These are phyloP conservation scores for Picocystis salinarum DNA, from an alignment of 139 green algal genomes.

Conservation along the genomic window DNA sequence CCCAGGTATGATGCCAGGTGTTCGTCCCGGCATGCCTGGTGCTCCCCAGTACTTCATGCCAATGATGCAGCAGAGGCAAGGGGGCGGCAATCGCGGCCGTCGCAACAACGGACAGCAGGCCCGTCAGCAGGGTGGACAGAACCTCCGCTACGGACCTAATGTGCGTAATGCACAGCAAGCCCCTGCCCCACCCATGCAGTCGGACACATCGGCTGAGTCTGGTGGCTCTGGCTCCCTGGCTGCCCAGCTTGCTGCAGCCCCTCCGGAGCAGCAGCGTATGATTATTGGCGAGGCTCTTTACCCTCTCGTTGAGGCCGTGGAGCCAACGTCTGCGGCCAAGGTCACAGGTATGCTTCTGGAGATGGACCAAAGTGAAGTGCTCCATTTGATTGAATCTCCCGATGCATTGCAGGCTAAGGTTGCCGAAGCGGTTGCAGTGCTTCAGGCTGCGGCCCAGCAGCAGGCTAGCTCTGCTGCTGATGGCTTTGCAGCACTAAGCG, in stretches of 20 bases:
- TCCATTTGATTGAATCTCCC: conserved; percentile 60
- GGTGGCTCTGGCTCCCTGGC: conserved; percentile 14
- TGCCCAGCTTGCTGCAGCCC: conserved; percentile 52
- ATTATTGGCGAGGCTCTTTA: conserved; percentile 79
- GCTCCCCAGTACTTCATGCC: conserved; percentile 8
- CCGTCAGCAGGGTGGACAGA: background rate
- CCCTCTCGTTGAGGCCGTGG: conserved; percentile 34
- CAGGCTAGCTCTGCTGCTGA: too few species aligned
- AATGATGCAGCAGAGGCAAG: conserved; percentile 8
- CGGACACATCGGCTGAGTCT: conserved; percentile 1
- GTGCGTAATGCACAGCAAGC: conserved; percentile 14
- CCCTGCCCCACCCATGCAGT: conserved; percentile 7
- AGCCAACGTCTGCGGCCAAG: conserved; percentile 58
- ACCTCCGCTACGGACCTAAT: too few species aligned
- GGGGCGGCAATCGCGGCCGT: conserved; percentile 15
- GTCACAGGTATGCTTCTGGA: conserved; percentile 91
- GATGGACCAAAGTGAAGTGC: conserved; percentile 81
- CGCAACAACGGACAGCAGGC: conserved; percentile 7
- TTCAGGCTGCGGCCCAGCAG: conserved; percentile 23
- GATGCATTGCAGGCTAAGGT: conserved; percentile 59
- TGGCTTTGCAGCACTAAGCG: too few species aligned
- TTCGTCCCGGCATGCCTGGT: background rate
- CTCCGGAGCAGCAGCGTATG: conserved; percentile 67
- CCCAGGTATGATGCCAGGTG: conserved; percentile 22
- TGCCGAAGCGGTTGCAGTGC: conserved; percentile 63